These are phyloP conservation scores for Tolypocladium album DNA, from an alignment of 2,329 filamentous ascomycete genomes.

Conservation along the genomic window DNA sequence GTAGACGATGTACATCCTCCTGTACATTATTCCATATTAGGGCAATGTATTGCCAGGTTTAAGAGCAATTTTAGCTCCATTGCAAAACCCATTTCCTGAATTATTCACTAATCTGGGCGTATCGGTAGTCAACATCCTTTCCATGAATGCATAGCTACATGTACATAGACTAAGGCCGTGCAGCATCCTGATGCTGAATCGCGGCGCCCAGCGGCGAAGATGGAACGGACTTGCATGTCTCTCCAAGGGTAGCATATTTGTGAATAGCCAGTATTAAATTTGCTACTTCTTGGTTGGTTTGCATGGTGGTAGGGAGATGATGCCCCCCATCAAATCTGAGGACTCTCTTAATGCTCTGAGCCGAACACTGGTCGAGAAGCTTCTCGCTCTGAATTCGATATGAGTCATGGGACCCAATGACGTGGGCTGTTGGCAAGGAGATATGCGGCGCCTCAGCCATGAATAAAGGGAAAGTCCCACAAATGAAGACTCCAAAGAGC, in stretches of 20 bases:
- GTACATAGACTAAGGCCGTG: too few relatives aligned
- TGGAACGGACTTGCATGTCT: not conserved
- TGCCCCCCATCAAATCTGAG: not conserved
- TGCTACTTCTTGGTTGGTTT: not conserved
- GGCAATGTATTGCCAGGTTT: too few relatives aligned
- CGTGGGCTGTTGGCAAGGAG: not conserved
- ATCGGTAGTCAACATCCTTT: too few relatives aligned
- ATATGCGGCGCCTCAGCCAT: not conserved
- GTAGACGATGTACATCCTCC: too few relatives aligned
- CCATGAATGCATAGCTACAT: too few relatives aligned
- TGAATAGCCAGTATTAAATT: not conserved
- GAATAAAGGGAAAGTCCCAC: not conserved
- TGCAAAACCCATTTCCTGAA: too few relatives aligned
- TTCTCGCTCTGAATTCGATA: not conserved
- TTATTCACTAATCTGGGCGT: too few relatives aligned
- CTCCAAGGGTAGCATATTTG: not conserved
- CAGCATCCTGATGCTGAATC: too few relatives aligned
- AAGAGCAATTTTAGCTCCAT: too few relatives aligned
- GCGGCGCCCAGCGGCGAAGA: too few relatives aligned
- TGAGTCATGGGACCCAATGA: not conserved
- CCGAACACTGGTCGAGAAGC: not conserved
- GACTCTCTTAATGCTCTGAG: not conserved
- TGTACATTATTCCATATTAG: too few relatives aligned
- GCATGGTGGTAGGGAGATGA: not conserved
- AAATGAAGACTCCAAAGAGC: not conserved